Percentiles rank a stretch among this genome's conserved stretches.
phyloP scores from a whole-genome alignment of 192 early-diverging fungal species.

The Funneliformis geosporum region DNA sequence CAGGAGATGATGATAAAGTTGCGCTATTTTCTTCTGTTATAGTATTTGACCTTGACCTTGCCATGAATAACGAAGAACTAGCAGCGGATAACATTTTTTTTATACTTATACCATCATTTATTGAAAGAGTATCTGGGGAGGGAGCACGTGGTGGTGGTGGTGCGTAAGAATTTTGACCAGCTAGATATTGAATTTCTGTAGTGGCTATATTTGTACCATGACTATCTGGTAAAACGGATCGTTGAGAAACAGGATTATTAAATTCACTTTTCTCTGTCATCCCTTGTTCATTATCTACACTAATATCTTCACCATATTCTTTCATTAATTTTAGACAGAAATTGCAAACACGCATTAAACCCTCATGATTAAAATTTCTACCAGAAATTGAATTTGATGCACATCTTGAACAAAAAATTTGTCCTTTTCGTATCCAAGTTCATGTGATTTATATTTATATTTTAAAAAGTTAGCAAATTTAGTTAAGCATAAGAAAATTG shows the following conservation, averaged over 20 bases:
- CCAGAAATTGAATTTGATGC: conserved; percentile 70
- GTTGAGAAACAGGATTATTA: conserved; percentile 31
- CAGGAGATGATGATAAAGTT: conserved; percentile 22
- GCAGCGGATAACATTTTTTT: conserved; percentile 39
- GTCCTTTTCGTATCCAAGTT: conserved; percentile 48
- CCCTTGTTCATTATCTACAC: conserved; percentile 35
- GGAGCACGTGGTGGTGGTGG: not conserved
- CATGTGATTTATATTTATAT: not conserved
- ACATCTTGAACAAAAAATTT: conserved; percentile 77
- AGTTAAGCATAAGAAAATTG: not conserved
- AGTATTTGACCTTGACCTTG: conserved; percentile 49
- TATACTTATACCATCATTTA: conserved; percentile 41
- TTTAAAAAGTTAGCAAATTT: not conserved
- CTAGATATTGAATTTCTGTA: not conserved
- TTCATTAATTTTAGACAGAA: conserved; percentile 60
- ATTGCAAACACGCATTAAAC: conserved; percentile 68
- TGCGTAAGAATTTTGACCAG: not conserved
- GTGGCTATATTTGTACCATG: conserved; percentile 3
- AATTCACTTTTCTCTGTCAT: conserved; percentile 31
- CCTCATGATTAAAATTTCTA: conserved; percentile 66
- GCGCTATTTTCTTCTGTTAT: conserved; percentile 35
- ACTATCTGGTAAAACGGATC: conserved; percentile 43
- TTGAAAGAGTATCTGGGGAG: conserved; percentile 26
- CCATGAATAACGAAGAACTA: conserved; percentile 41
- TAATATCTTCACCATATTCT: conserved; percentile 48